A percentile compares a stretch with the other conserved stretches of the same genome.
Evolutionary conservation across 352 stramenopile genomes (phyloP).

Genomic region (Phytophthora pinifolia): DNA sequence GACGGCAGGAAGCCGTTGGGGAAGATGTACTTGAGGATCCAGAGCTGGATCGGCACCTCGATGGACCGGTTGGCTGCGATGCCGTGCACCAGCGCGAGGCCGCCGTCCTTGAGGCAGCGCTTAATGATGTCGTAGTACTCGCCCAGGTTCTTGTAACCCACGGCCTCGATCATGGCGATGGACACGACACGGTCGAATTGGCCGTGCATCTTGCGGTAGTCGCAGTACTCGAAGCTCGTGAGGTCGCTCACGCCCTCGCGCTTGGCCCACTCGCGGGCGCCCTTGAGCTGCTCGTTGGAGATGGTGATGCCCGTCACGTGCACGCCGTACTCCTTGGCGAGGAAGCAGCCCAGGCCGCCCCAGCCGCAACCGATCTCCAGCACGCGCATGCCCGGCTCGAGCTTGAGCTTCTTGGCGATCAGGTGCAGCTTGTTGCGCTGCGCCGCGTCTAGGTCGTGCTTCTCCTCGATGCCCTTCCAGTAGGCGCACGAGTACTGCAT

Average conservation of each 20-base stretch:
- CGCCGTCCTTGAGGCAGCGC: slow-evolving; percentile 80
- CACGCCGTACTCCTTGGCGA: slow-evolving; percentile 86
- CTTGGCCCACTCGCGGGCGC: slow-evolving; percentile 73
- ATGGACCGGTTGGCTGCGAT: slow-evolving; percentile 84
- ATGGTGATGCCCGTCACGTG: slow-evolving; percentile 91
- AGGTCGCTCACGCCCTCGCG: slow-evolving; percentile 81
- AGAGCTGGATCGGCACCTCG: slow-evolving; percentile 82
- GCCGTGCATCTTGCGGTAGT: slow-evolving; percentile 89
- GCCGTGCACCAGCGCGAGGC: slow-evolving; percentile 78
- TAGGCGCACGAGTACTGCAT: slow-evolving; percentile 90
- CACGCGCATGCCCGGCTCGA: slow-evolving; percentile 81
- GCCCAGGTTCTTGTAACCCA: slow-evolving; percentile 89
- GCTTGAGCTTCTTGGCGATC: slow-evolving; percentile 87
- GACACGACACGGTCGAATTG: slow-evolving; percentile 89
- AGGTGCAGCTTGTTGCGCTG: slow-evolving; percentile 88
- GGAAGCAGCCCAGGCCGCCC: slow-evolving; percentile 87
- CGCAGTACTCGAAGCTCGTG: slow-evolving; percentile 89
- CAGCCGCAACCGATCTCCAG: slow-evolving; percentile 91
- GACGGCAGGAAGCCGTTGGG: slow-evolving; percentile 87
- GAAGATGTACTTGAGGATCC: slow-evolving; percentile 93
- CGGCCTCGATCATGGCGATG: slow-evolving; percentile 89
- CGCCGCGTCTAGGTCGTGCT: slow-evolving; percentile 77
- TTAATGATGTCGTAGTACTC: slow-evolving; percentile 85
- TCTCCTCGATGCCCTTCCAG: slow-evolving; percentile 74
- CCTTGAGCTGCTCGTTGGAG: slow-evolving; percentile 90